A percentile compares a stretch with the other conserved stretches of the same genome.
These are phyloP conservation scores for Saccharomyces paradoxus DNA, from an alignment of 805 yeast species.

Conservation along the genomic window DNA sequence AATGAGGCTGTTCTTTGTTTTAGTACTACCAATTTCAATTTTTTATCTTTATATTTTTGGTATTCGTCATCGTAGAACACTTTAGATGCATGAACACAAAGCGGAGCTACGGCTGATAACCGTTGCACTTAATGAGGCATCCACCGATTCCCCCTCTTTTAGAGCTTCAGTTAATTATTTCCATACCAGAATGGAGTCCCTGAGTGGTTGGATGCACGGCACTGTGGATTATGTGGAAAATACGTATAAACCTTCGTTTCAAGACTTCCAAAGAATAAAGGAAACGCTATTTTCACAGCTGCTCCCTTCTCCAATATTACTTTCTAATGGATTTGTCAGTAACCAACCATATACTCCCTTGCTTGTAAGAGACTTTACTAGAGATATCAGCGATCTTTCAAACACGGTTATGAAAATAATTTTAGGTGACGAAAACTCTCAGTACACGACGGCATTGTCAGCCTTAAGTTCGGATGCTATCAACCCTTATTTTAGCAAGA, in stretches of 20 bases:
- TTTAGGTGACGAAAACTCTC: constrained; percentile 7
- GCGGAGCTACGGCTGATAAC: constrained; percentile 6
- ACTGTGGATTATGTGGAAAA: constrained; percentile 34
- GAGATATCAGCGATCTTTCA: constrained; percentile 13
- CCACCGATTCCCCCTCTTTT: constrained; percentile 62
- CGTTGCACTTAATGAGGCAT: constrained; percentile 15
- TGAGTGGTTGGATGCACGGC: constrained; percentile 60
- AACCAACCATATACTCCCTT: constrained; percentile 60
- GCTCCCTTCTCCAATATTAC: constrained; percentile 38
- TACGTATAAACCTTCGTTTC: constrained; percentile 35
- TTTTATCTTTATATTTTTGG: neutral
- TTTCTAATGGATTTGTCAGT: constrained; percentile 48
- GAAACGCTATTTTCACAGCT: constrained; percentile 40
- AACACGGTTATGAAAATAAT: constrained; percentile 9
- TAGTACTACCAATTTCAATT: neutral
- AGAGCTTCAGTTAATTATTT: constrained; percentile 64
- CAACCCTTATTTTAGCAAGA: constrained; percentile 43
- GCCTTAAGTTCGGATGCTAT: constrained; percentile 33
- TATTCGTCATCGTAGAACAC: neutral
- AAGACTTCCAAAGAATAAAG: constrained; percentile 40
- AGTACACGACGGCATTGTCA: constrained; percentile 8
- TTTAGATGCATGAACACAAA: neutral
- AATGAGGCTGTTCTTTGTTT: neutral
- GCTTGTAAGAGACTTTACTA: constrained; percentile 13
- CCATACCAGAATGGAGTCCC: constrained; percentile 47